Evolutionary conservation across 2,329 filamentous ascomycete species (phyloP).

Genomic region (Apiospora hydei): DNA sequence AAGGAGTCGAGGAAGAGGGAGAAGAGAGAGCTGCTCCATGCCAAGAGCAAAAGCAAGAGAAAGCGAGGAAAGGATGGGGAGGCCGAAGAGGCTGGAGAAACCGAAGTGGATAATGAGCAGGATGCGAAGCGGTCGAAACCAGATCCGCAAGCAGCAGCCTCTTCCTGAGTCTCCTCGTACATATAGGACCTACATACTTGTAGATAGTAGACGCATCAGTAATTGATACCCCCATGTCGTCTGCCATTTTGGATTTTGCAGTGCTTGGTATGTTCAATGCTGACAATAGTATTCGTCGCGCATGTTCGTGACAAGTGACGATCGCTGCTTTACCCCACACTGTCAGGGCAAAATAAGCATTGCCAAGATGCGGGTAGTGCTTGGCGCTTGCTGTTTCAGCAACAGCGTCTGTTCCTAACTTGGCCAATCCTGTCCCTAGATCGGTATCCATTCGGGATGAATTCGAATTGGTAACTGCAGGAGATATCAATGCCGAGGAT

Average conservation of each 20-base stretch:
- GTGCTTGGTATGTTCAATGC: background rate
- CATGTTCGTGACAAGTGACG: background rate
- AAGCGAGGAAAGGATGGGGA: slow-evolving; percentile 31
- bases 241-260: background rate
- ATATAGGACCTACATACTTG: background rate
- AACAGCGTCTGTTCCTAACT: background rate
- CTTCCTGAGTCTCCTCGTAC: background rate
- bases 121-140: slow-evolving; percentile 18
- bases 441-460: background rate
- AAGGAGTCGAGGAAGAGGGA: slow-evolving; percentile 63
- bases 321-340: slow-evolving; percentile 11
- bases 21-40: slow-evolving; percentile 59
- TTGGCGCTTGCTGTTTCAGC: slow-evolving; percentile 6
- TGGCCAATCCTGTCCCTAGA: background rate
- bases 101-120: background rate
- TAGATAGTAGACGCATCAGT: background rate
- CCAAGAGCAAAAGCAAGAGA: slow-evolving; percentile 53
- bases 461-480: background rate
- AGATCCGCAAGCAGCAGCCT: slow-evolving; percentile 14
- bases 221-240: slow-evolving; percentile 13
- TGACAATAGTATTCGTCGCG: background rate
- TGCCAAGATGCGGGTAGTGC: slow-evolving; percentile 13
- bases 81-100: background rate
- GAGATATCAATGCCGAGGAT: background rate
- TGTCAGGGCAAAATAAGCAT: slow-evolving; percentile 15